phyloP scores from a whole-genome alignment of 1,284 basidiomycete species.

The Tilletia horrida region DNA sequence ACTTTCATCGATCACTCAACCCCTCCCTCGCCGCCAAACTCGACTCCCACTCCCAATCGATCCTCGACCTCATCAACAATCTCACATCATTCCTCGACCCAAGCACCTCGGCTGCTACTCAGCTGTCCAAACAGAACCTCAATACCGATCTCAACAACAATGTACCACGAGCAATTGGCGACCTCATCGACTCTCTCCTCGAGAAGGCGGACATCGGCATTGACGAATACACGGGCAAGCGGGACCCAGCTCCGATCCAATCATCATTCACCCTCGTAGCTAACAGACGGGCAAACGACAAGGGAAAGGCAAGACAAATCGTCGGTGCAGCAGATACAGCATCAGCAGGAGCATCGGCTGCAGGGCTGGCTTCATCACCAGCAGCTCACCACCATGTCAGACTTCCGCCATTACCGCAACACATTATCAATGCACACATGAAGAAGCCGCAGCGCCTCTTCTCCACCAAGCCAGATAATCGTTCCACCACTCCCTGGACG shows the following conservation, averaged over 20 bases:
- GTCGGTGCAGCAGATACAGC: constrained; percentile 19
- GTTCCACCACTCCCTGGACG: constrained; percentile 32
- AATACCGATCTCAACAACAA: not conserved
- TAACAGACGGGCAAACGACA: not conserved
- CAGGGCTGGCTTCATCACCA: not conserved
- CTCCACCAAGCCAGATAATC: constrained; percentile 47
- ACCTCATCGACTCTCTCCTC: constrained; percentile 76
- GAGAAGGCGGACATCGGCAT: constrained; percentile 80
- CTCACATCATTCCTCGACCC: constrained; percentile 33
- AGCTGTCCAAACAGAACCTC: not conserved
- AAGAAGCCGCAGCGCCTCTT: constrained; percentile 44
- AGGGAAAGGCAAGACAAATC: constrained; percentile 21
- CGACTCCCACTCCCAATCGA: constrained; percentile 64
- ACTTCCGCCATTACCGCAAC: constrained; percentile 37
- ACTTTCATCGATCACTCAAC: constrained; percentile 81
- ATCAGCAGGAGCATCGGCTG: not conserved
- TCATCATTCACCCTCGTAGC: constrained; percentile 11
- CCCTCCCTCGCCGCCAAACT: constrained; percentile 66
- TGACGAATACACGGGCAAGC: constrained; percentile 72
- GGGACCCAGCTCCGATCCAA: constrained; percentile 60
- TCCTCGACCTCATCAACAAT: constrained; percentile 53
- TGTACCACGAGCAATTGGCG: constrained; percentile 63
- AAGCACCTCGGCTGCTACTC: not conserved
- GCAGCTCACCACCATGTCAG: constrained; percentile 9
- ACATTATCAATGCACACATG: constrained; percentile 47